Evolutionary conservation across 768 basidiomycete species (phyloP), one percentile per base, ranked within the genome.

Genomic region (Fomitopsis serialis): DNA sequence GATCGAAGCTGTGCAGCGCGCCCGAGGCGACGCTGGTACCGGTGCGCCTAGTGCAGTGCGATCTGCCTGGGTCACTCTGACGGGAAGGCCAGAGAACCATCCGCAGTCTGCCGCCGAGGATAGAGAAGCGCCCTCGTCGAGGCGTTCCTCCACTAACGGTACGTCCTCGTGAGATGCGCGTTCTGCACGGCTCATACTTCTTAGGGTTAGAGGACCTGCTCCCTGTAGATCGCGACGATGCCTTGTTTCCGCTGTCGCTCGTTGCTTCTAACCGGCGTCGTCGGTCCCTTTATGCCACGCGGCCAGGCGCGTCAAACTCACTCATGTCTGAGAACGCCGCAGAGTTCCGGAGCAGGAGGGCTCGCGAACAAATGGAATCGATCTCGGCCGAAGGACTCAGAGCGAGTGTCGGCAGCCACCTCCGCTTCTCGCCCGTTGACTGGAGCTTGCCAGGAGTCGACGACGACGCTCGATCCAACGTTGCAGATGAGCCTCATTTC

Each of bases 271-370:
- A 45, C 45, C 27, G 23, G 4, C 23, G 21, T 6, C 23, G 27
- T 19, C 13, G 37, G 15, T 48, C n/a, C 5, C 9, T 45, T 6
- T 51, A 51, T 21, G 21, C 3, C 45, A 46, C 52, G 3, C 19
- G 52, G 3, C 52, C 52, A 11, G 34, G 37, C 12, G 45, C 46
- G 10, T 53, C 52, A 8, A 53, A 53, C 27, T 53, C 52, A 2
- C 46, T 53, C 3, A 53, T 53, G 52, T 53, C 52, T 3, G 52
- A 53, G 46, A 47, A 40, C 25, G 45, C 52, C 7, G 44, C 52
- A 2, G 52, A 53, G 24, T 43, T 27, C 13, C 52, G 52, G 5
- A 2, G 6, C 3, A 13, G 29, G 12, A 12, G 17, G 2, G 42
- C 25, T 7, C 51, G 51, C 32, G 51, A 52, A 23, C 43, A 45